Evolutionary conservation across 2,329 filamentous ascomycete genomes (phyloP).

Genomic region (Acrodontium crateriforme): DNA sequence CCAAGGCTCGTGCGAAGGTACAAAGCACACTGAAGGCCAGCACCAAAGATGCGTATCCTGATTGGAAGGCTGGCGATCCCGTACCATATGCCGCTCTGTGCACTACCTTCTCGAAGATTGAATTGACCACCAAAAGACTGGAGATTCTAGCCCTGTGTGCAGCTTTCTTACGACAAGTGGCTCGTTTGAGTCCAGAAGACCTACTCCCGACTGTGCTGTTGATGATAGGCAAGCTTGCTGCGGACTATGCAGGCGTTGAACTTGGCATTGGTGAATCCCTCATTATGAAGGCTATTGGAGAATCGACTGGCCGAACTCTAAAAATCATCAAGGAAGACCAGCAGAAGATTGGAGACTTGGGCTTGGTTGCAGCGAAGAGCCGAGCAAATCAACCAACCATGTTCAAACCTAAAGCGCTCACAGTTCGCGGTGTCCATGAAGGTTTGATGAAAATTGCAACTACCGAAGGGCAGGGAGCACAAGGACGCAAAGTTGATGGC

Average conservation of each 20-base stretch:
- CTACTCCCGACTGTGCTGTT: constrained; percentile 77
- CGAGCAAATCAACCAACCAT: constrained; percentile 91
- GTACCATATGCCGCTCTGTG: constrained; percentile 93
- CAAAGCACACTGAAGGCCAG: constrained; percentile 60
- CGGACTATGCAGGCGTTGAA: constrained; percentile 92
- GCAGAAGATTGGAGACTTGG: constrained; percentile 89
- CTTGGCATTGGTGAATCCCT: constrained; percentile 96
- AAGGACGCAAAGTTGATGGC: constrained; percentile 77
- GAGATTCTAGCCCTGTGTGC: constrained; percentile 82
- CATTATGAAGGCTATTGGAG: constrained; percentile 97
- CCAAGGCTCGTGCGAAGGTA: constrained; percentile 66
- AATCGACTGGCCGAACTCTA: constrained; percentile 78
- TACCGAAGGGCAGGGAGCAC: constrained; percentile 70
- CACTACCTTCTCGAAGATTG: constrained; percentile 84
- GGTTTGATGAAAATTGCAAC: constrained; percentile 81
- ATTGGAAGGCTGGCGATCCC: constrained; percentile 80
- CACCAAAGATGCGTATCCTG: constrained; percentile 72
- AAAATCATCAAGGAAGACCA: constrained; percentile 90
- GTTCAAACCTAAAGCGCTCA: constrained; percentile 92
- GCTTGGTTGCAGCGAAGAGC: constrained; percentile 89
- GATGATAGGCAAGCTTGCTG: constrained; percentile 96
- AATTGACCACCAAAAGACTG: constrained; percentile 85
- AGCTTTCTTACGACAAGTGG: constrained; percentile 83
- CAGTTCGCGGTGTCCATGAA: constrained; percentile 73
- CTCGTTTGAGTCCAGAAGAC: constrained; percentile 77